phyloP scores from a whole-genome alignment of 2,329 filamentous ascomycete species.

The Dothistroma septosporum region DNA sequence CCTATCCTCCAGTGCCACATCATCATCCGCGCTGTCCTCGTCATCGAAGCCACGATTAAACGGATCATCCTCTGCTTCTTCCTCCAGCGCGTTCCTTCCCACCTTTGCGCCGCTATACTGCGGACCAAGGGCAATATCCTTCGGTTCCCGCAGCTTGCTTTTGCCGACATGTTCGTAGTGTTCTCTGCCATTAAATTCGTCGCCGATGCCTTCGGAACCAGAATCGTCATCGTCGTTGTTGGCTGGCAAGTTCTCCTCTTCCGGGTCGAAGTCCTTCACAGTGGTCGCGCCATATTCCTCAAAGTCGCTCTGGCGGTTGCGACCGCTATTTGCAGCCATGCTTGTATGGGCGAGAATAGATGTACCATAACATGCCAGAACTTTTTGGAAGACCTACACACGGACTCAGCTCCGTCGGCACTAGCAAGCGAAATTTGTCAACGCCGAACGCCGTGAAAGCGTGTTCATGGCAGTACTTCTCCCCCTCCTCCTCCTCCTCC shows the following conservation, averaged over 20 bases:
- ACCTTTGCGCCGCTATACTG: slow-evolving; percentile 76
- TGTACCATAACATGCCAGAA: too few species aligned
- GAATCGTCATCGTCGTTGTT: slow-evolving; percentile 54
- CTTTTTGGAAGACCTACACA: too few species aligned
- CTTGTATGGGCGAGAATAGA: neutral
- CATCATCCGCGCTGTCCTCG: slow-evolving; percentile 41
- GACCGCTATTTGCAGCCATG: slow-evolving; percentile 29
- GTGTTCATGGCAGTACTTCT: too few species aligned
- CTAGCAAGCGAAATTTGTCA: too few species aligned
- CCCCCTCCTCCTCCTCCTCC: neutral
- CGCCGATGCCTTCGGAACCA: slow-evolving; percentile 44
- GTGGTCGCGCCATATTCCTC: slow-evolving; percentile 27
- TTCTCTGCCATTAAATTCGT: slow-evolving; percentile 65
- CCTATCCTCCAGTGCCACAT: slow-evolving; percentile 37
- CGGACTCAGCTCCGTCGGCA: too few species aligned
- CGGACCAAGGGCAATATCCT: slow-evolving; percentile 65
- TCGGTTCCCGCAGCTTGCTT: slow-evolving; percentile 74
- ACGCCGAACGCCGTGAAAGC: too few species aligned
- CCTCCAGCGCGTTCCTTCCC: slow-evolving; percentile 62
- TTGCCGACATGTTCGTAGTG: slow-evolving; percentile 82
- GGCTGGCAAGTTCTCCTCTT: slow-evolving; percentile 49
- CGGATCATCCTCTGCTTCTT: slow-evolving; percentile 50
- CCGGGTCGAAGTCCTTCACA: slow-evolving; percentile 71
- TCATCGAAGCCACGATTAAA: slow-evolving; percentile 43
- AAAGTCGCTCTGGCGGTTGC: slow-evolving; percentile 30